These are phyloP conservation scores for Aureobasidium sp. DNA, from an alignment of 2,329 filamentous ascomycete genomes.

Conservation along the genomic window DNA sequence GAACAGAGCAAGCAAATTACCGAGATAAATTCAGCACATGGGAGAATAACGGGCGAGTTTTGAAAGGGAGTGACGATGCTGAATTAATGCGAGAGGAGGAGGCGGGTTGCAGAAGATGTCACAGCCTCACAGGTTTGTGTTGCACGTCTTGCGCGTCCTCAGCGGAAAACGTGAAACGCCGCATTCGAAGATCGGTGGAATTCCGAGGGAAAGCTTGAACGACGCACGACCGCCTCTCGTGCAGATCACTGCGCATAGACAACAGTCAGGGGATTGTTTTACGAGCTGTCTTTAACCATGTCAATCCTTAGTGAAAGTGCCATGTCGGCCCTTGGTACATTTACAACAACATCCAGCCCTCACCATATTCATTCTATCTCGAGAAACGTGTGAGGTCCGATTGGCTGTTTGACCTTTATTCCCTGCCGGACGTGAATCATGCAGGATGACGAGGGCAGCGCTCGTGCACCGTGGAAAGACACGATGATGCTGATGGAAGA, in stretches of 20 bases:
- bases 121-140: slow-evolving; percentile 2
- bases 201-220: neutral
- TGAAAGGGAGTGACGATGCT: neutral
- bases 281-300: neutral
- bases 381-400: neutral
- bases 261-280: neutral
- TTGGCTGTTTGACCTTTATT: neutral
- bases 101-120: neutral
- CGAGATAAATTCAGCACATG: neutral
- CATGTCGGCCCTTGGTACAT: neutral
- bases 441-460: neutral
- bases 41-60: neutral
- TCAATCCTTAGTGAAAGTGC: neutral
- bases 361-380: neutral
- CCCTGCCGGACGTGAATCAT: neutral
- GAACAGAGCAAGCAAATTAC: neutral
- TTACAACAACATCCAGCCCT: neutral
- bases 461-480: neutral
- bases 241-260: neutral
- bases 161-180: neutral
- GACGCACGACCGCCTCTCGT: neutral
- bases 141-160: neutral
- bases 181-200: neutral
- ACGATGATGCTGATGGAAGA: slow-evolving; percentile 2
- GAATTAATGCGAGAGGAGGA: neutral